phyloP scores from a whole-genome alignment of 208 protist genomes.

The Acanthamoeba castellanii region DNA sequence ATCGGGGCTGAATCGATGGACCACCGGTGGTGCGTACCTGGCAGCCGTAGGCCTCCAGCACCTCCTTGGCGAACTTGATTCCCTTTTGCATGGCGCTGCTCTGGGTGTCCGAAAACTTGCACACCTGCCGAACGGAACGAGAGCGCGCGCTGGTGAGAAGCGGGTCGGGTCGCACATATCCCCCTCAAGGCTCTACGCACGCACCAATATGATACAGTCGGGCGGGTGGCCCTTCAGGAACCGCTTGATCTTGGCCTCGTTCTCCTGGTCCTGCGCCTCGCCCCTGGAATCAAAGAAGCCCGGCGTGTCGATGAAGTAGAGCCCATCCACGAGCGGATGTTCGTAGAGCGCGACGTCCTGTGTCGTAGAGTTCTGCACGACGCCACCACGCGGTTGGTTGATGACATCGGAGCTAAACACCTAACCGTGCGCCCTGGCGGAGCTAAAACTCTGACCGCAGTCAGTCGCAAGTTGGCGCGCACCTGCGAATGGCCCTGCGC shows the following conservation, averaged over 20 bases:
- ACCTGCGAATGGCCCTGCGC: conserved; percentile 54
- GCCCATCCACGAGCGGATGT: conserved; percentile 55
- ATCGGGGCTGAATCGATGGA: too few relatives aligned
- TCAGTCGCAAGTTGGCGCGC: too few relatives aligned
- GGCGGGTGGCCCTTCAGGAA: conserved; percentile 59
- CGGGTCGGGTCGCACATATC: not conserved
- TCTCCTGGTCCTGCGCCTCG: not conserved
- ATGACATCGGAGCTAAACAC: not conserved
- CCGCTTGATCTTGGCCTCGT: conserved; percentile 44
- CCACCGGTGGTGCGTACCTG: not conserved
- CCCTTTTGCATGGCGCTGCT: conserved; percentile 68
- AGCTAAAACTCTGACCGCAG: not conserved
- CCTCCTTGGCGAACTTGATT: conserved; percentile 30
- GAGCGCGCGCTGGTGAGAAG: too few relatives aligned
- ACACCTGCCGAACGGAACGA: not conserved
- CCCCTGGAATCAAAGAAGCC: conserved; percentile 69
- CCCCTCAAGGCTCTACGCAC: not conserved
- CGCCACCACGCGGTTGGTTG: not conserved
- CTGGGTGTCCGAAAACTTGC: conserved; percentile 73
- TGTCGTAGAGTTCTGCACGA: conserved; percentile 7
- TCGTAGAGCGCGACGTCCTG: conserved; percentile 62
- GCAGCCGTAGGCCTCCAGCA: not conserved
- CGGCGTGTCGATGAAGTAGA: conserved; percentile 74
- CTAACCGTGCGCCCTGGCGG: too few relatives aligned
- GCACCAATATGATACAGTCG: conserved; percentile 55